Percentiles rank a stretch among this genome's conserved stretches.
These are phyloP conservation scores for Venturiaceae sp. DNA, from an alignment of 2,329 filamentous ascomycete genomes.

Conservation along the genomic window DNA sequence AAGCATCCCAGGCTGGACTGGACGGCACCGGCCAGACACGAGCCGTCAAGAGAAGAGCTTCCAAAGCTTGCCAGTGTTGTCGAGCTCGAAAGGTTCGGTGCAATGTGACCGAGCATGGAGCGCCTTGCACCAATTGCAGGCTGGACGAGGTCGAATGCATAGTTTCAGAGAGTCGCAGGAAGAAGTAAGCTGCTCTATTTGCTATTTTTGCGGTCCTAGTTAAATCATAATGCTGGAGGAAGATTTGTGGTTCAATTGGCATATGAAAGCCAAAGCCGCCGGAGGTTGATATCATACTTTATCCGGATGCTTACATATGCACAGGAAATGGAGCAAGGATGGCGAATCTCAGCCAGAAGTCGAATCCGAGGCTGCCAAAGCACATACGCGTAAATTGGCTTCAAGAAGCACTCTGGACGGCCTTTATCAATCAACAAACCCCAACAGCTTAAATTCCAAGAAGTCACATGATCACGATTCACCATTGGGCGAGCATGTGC, in stretches of 20 bases:
- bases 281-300: neutral
- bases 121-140: slow-evolving; percentile 79
- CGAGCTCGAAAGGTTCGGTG: slow-evolving; percentile 84
- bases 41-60: slow-evolving; percentile 75
- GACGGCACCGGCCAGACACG: slow-evolving; percentile 35
- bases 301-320: slow-evolving; percentile 5
- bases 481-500: slow-evolving; percentile 48
- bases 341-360: slow-evolving; percentile 21
- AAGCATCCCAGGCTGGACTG: slow-evolving; percentile 46
- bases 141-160: slow-evolving; percentile 69
- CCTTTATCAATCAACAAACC: slow-evolving; percentile 17
- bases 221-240: neutral
- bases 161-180: slow-evolving; percentile 63
- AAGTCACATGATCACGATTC: slow-evolving; percentile 37
- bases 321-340: slow-evolving; percentile 33
- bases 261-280: neutral
- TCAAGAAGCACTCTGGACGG: slow-evolving; percentile 27
- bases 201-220: neutral
- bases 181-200: slow-evolving; percentile 55
- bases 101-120: slow-evolving; percentile 79
- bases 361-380: slow-evolving; percentile 13
- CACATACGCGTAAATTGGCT: slow-evolving; percentile 25
- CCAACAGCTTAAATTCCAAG: slow-evolving; percentile 22
- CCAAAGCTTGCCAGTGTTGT: slow-evolving; percentile 83
- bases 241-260: neutral